Evolutionary conservation across 345 rosid genomes (phyloP).

Genomic region (Brassica carinata): DNA sequence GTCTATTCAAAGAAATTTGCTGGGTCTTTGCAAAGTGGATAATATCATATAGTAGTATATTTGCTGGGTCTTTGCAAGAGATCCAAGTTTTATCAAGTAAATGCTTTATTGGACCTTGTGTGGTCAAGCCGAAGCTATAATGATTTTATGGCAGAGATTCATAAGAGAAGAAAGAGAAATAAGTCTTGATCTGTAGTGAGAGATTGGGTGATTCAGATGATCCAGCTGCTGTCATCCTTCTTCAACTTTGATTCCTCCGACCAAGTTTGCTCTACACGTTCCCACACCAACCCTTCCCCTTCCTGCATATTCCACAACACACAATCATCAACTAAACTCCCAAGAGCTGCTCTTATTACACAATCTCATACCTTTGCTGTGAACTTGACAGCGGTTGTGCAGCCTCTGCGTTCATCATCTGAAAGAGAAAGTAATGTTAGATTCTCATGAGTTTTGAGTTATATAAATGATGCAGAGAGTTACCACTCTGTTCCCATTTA

Average conservation of each 20-base stretch:
- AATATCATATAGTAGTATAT: background rate
- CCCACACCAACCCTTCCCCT: conserved; percentile 46
- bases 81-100: background rate
- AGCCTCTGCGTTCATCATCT: conserved; percentile 67
- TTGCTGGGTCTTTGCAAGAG: background rate
- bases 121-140: background rate
- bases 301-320: conserved; percentile 39
- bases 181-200: background rate
- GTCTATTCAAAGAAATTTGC: too few species aligned
- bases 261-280: conserved; percentile 78
- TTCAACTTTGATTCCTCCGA: conserved; percentile 49
- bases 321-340: background rate
- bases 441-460: background rate
- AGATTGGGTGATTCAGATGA: conserved; percentile 26
- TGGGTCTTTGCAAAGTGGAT: background rate
- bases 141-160: conserved; percentile 11
- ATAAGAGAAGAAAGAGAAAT: conserved; percentile 15
- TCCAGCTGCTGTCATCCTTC: conserved; percentile 49
- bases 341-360: background rate
- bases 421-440: background rate
- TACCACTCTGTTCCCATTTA: conserved; percentile 80
- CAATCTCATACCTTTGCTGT: conserved; percentile 52
- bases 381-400: conserved; percentile 56
- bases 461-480: conserved; percentile 1
- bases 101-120: conserved; percentile 6